Evolutionary conservation across 305 asterid species (phyloP), one percentile per base, ranked within the genome.

Genomic region (Fraxinus greggii): DNA sequence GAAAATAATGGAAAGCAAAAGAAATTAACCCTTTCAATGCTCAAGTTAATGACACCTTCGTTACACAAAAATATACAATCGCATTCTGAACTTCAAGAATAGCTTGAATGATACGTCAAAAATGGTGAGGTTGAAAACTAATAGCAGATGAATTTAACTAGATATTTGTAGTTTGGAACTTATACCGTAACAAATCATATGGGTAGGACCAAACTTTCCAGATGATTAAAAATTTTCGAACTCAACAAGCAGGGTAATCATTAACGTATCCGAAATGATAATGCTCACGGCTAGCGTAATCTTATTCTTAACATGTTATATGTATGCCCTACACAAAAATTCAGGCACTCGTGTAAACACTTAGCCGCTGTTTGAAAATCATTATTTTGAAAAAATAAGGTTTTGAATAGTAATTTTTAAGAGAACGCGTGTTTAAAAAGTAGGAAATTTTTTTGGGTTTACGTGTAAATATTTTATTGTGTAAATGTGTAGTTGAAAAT

Each of bases 161-260:
- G 24, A 31, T 24, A 65, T 31, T 69, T 69, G n/a, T 31, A 69
- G 35, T 69, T 29, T 12, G 40, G 40, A 69, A 69, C 36, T 26
- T 28, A 26, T 12, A 24, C 42, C 6, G 12, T 17, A 12, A 29
- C 5, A 15, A 69, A 69, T 31, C 75, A 69, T 69, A 69, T 5
- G 42, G 63, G 23, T 17, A 69, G 40, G 9, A 29, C 42, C 32
- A 77, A 72, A 31, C 77, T 7, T 63, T 26, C 67, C 28, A 54
- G 32, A 59, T 28, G 31, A 42, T 26, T 23, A 24, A 51, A 48
- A 35, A 70, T 48, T 54, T 13, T 28, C 12, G 28, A 73, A 56
- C 29, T 72, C 76, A 83, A 59, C 67, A 70, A 4, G 75, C 36
- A 70, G 35, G 78, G 42, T 51, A 40, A 40, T 40, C 48, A 40